A percentile compares a stretch with the other conserved stretches of the same genome.
Conservation (phyloP, 768 basidiomycete species). For the Rhodotorula diobovata region DNA sequence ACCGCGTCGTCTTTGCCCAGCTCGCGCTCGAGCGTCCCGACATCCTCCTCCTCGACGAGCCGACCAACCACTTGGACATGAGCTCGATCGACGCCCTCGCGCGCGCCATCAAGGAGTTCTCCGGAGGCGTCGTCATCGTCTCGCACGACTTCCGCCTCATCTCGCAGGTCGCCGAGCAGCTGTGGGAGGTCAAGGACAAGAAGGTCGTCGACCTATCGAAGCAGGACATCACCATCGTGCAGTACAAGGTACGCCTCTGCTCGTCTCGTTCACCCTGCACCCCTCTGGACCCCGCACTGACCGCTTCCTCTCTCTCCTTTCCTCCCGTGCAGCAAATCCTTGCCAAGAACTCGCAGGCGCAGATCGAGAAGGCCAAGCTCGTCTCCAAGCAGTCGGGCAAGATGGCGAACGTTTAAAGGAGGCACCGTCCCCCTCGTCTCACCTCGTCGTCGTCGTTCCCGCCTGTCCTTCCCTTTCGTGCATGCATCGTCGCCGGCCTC, state of each 20-base stretch:
- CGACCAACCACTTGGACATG: slow-evolving; percentile 98
- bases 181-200: slow-evolving; percentile 96
- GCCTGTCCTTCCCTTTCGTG: no score
- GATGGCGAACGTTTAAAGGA: slow-evolving; percentile 23
- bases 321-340: neutral
- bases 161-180: slow-evolving; percentile 94
- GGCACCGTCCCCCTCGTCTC: no score
- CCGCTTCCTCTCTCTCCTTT: neutral
- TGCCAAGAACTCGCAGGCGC: slow-evolving; percentile 11
- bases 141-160: slow-evolving; percentile 99
- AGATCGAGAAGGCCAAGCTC: slow-evolving; percentile 26
- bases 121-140: slow-evolving; percentile 97
- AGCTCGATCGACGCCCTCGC: slow-evolving; percentile 95
- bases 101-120: slow-evolving; percentile 88
- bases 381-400: slow-evolving; percentile 21
- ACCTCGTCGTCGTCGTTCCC: neutral
- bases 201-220: slow-evolving; percentile 89
- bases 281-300: neutral
- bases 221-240: slow-evolving; percentile 39
- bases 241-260: neutral
- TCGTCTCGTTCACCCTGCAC: neutral
- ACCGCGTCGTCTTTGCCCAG: slow-evolving; percentile 92
- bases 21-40: slow-evolving; percentile 97
- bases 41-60: slow-evolving; percentile 64
- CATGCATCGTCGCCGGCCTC: no score